A percentile compares a stretch with the other conserved stretches of the same genome.
Evolutionary conservation across 2,329 filamentous ascomycete genomes (phyloP).

Genomic region (Eutypa lata): DNA sequence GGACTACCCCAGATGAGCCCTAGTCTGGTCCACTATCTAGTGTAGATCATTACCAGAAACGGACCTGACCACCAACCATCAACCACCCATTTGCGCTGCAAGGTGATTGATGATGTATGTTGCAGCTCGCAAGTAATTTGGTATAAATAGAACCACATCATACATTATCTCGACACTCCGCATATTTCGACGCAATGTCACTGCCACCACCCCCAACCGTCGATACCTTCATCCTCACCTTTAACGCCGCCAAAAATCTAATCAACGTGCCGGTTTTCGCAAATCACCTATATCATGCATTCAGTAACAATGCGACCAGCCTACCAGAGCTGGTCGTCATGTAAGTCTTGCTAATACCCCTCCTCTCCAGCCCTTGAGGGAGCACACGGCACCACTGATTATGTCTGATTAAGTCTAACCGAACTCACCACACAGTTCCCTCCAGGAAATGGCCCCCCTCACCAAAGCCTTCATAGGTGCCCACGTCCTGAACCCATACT

Average conservation of each 20-base stretch:
- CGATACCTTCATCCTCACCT: constrained; percentile 77
- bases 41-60: too few relatives aligned
- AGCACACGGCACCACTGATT: too few relatives aligned
- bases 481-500: constrained; percentile 73
- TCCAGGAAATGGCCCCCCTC: constrained; percentile 89
- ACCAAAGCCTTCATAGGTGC: constrained; percentile 82
- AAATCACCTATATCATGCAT: constrained; percentile 60
- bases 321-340: constrained; percentile 56
- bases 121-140: too few relatives aligned
- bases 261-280: constrained; percentile 71
- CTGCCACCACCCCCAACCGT: constrained; percentile 50
- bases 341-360: constrained; percentile 43
- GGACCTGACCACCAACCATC: too few relatives aligned
- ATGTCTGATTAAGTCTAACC: background rate
- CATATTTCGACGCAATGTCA: constrained; percentile 21
- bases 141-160: background rate
- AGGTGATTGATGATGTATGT: too few relatives aligned
- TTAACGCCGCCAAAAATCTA: constrained; percentile 77
- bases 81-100: too few relatives aligned
- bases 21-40: too few relatives aligned
- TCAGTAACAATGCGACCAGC: constrained; percentile 45
- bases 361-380: too few relatives aligned
- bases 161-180: too few relatives aligned
- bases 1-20: too few relatives aligned
- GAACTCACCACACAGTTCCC: constrained; percentile 50